Evolutionary conservation across 2,329 filamentous ascomycete species (phyloP).

Genomic region (Coleophoma eucalyptorum): DNA sequence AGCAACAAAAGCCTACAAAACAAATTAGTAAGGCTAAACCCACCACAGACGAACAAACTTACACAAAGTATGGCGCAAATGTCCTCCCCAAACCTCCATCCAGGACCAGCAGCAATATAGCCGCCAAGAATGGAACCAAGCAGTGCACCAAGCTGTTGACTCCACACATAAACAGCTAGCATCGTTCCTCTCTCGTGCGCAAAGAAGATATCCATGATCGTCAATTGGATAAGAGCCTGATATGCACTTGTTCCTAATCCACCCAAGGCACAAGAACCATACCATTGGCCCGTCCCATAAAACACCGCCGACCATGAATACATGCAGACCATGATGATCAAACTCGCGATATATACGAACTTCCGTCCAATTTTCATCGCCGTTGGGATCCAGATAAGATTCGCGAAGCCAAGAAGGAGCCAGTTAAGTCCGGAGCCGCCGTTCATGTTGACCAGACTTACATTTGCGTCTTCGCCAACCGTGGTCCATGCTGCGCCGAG

Average conservation of each 20-base stretch:
- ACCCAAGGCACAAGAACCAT: not conserved
- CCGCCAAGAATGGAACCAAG: not conserved
- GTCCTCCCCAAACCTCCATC: not conserved
- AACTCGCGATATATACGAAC: not conserved
- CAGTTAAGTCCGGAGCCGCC: not conserved
- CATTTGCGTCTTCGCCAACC: not conserved
- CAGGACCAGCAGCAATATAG: not conserved
- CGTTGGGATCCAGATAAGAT: not conserved
- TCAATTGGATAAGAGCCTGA: not conserved
- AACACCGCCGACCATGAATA: not conserved
- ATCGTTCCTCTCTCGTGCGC: not conserved
- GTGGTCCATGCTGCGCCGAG: not conserved
- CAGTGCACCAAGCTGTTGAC: not conserved
- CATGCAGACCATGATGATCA: not conserved
- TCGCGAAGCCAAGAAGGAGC: not conserved
- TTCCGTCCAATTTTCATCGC: not conserved
- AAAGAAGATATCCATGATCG: not conserved
- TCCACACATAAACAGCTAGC: not conserved
- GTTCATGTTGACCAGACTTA: not conserved
- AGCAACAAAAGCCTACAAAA: not conserved
- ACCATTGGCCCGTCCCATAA: not conserved
- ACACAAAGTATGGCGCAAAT: not conserved
- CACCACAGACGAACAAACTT: not conserved
- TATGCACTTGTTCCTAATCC: not conserved
- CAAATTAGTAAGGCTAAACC: not conserved